These are phyloP conservation scores for Aureobasidium subglaciale DNA, from an alignment of 2,329 filamentous ascomycete species.

Conservation along the genomic window DNA sequence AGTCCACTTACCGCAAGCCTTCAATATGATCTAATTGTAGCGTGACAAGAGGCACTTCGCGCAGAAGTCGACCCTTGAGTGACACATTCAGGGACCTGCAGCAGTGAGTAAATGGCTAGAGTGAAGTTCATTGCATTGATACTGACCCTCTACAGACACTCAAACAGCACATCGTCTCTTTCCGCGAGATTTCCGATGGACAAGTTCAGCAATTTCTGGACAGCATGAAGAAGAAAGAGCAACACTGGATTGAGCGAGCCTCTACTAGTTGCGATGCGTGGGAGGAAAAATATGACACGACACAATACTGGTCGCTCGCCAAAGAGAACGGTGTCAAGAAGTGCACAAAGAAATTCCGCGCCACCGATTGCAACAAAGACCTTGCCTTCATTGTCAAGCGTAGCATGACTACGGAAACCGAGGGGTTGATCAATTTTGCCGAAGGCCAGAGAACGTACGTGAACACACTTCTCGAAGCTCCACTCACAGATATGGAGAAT, in stretches of 20 bases:
- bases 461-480: background rate
- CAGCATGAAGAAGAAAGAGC: background rate
- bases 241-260: background rate
- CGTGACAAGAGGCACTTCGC: background rate
- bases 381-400: background rate
- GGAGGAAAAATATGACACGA: background rate
- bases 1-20: background rate
- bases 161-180: background rate
- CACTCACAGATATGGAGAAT: background rate
- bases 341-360: background rate
- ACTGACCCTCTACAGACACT: background rate
- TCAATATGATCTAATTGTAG: background rate
- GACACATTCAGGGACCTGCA: background rate
- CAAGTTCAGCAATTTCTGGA: background rate
- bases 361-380: background rate
- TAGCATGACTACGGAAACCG: background rate
- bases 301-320: background rate
- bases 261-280: background rate
- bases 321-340: background rate
- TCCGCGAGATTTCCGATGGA: background rate
- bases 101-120: background rate
- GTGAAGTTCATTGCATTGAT: background rate
- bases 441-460: background rate
- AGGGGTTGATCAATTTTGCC: background rate
- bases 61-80: background rate